Evolutionary conservation across 2,329 filamentous ascomycete species (phyloP).

Genomic region (Monilinia vaccinii-corymbosi): DNA sequence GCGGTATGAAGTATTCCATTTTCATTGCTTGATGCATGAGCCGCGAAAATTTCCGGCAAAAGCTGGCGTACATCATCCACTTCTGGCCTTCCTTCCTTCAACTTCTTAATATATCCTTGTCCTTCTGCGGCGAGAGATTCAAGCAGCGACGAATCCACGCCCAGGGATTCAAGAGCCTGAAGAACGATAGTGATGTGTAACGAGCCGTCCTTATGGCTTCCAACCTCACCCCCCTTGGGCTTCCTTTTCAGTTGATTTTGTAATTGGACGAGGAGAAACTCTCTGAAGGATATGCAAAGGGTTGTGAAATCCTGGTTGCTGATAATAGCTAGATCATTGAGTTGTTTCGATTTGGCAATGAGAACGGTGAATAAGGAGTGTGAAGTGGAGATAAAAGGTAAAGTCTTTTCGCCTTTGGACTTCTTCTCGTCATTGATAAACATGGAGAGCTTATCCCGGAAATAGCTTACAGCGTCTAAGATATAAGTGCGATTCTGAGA

Average conservation of each 20-base stretch:
- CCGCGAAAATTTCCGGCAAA: slow-evolving; percentile 20
- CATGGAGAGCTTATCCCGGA: slow-evolving; percentile 20
- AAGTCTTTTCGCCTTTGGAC: slow-evolving; percentile 15
- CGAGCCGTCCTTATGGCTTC: slow-evolving; percentile 8
- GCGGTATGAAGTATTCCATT: background rate
- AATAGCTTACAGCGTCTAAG: slow-evolving; percentile 16
- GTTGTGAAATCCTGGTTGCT: slow-evolving; percentile 14
- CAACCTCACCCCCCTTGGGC: slow-evolving; percentile 9
- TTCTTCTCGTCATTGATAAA: slow-evolving; percentile 17
- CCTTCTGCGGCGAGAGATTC: slow-evolving; percentile 12
- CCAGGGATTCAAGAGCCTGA: slow-evolving; percentile 19
- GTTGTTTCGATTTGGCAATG: slow-evolving; percentile 9
- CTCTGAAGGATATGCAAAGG: slow-evolving; percentile 14
- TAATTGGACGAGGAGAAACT: slow-evolving; percentile 18
- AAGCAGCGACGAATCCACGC: slow-evolving; percentile 14
- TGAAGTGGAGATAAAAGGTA: slow-evolving; percentile 18
- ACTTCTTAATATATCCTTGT: slow-evolving; percentile 9
- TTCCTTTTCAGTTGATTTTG: slow-evolving; percentile 15
- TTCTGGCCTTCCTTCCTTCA: slow-evolving; percentile 10
- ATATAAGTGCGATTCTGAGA: slow-evolving; percentile 22
- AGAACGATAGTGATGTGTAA: slow-evolving; percentile 19
- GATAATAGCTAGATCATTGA: slow-evolving; percentile 20
- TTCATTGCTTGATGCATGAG: slow-evolving; percentile 8
- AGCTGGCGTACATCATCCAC: slow-evolving; percentile 10
- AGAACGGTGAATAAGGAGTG: slow-evolving; percentile 19